Base-by-base conservation (phyloP, 805 yeast genomes). In the Tetrapisispora namnaoensis region DNA sequence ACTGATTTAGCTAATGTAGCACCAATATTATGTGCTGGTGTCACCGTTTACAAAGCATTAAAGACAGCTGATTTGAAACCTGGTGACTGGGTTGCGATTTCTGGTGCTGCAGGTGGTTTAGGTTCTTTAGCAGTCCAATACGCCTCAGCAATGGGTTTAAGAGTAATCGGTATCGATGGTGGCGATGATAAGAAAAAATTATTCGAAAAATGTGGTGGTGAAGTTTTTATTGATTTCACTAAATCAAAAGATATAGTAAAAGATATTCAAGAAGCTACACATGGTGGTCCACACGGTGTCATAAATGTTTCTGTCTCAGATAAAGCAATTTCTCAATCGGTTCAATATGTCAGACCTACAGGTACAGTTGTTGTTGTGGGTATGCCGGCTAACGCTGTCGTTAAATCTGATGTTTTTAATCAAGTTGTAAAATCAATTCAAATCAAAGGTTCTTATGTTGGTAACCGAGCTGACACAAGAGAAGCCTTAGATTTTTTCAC, bases 381-480 rank as follows among this genome's bases (percentile, higher is more conserved):
- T 50, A 71, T 86, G 57, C 95, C 95, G 53, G 86, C 88, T 13
- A 79, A 80, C 57, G 88, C 91, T 48, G 76, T 76, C 62, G 78
- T 77, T 55, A 72, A 74, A 53, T 78, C 87, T 17, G 74, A 78
- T 43, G 84, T 86, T 44, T 82, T 85, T 70, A 71, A 74, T 41
- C 79, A 83, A 40, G 95, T 86, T 47, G 81, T 83, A 54, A 83
- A 77, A 67, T 78, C 86, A 37, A 72, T 84, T 63, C 72, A 72
- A 61, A 80, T 86, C 65, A 77, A 74, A 64, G 95, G 93, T 52
- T 85, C 95, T 27, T 85, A 84, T 60, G 95, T 87, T 49, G 95
- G 95, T 53, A 86, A 84, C 77, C 81, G 95, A 69, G 84, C 83
- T 49, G 95, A 87, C 67, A 77, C 95, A 13, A 67, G 75, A 63